Percentiles rank a stretch among this genome's conserved stretches.
Evolutionary conservation across 257 asterid genomes (phyloP).

Genomic region (Mentha longifolia): DNA sequence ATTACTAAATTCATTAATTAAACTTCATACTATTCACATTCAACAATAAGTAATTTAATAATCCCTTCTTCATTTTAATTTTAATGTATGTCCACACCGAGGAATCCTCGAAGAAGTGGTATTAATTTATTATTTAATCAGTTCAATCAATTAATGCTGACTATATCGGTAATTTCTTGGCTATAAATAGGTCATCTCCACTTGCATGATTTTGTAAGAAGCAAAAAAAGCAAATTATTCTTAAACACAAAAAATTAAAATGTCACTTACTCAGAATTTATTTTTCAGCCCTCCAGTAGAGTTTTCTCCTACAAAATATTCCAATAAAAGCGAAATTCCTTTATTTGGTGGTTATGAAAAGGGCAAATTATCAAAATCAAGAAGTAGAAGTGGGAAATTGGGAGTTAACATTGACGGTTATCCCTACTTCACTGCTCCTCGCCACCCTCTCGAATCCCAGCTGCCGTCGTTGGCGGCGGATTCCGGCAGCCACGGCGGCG

Average conservation of each 20-base stretch:
- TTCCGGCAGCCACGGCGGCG: constrained; percentile 11
- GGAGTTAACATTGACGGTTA: constrained; percentile 9
- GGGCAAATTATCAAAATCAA: not conserved
- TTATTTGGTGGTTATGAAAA: not conserved
- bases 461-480: constrained; percentile 4
- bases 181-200: constrained; percentile 11
- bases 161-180: not conserved
- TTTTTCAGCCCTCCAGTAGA: not conserved
- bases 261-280: constrained; percentile 24
- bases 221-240: not conserved
- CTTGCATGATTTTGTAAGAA: not conserved
- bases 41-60: not conserved
- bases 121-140: not conserved
- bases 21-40: not conserved
- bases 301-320: not conserved
- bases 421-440: constrained; percentile 30
- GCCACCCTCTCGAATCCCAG: constrained; percentile 39
- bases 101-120: not conserved
- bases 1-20: not conserved
- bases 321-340: not conserved
- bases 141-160: not conserved
- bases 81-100: not conserved
- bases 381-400: constrained; percentile 1
- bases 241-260: not conserved
- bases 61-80: not conserved